Conservation (phyloP, 805 yeast species). For the Metschnikowia henanensis region DNA sequence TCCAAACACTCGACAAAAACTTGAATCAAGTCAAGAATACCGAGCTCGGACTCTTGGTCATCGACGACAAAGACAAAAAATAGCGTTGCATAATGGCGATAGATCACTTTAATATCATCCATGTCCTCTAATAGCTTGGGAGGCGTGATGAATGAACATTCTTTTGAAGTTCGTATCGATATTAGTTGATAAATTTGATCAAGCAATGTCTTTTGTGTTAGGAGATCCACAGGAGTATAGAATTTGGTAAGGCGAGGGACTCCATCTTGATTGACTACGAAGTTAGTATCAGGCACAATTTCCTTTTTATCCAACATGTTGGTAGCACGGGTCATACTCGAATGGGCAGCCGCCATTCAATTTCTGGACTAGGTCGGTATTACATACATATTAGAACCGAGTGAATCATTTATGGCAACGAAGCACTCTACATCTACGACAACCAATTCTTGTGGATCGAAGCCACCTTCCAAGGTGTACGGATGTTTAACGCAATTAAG, state of each 20-base stretch:
- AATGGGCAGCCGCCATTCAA: no score
- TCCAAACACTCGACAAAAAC: slow-evolving; percentile 96
- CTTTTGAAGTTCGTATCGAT: slow-evolving; percentile 65
- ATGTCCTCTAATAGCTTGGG: slow-evolving; percentile 74
- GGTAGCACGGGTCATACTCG: no score
- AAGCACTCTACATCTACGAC: not conserved
- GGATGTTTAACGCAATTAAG: no score
- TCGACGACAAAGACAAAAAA: slow-evolving; percentile 95
- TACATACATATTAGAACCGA: slow-evolving; percentile 78
- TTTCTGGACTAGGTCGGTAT: no score
- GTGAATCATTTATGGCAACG: slow-evolving; percentile 62
- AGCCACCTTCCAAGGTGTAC: no score
- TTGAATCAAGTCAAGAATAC: slow-evolving; percentile 90
- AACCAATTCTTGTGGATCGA: no score
- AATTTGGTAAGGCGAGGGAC: slow-evolving; percentile 87
- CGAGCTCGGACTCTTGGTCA: slow-evolving; percentile 92
- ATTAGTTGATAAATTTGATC: slow-evolving; percentile 82
- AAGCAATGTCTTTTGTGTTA: slow-evolving; percentile 75
- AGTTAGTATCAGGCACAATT: slow-evolving; percentile 26
- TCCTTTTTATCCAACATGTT: no score
- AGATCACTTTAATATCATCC: slow-evolving; percentile 83
- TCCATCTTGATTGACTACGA: slow-evolving; percentile 80
- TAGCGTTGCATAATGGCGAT: slow-evolving; percentile 93
- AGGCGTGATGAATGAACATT: slow-evolving; percentile 87
- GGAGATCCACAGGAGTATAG: slow-evolving; percentile 86